Base-by-base conservation (phyloP, 2,329 filamentous ascomycete species). In the Fusarium armeniacum region DNA sequence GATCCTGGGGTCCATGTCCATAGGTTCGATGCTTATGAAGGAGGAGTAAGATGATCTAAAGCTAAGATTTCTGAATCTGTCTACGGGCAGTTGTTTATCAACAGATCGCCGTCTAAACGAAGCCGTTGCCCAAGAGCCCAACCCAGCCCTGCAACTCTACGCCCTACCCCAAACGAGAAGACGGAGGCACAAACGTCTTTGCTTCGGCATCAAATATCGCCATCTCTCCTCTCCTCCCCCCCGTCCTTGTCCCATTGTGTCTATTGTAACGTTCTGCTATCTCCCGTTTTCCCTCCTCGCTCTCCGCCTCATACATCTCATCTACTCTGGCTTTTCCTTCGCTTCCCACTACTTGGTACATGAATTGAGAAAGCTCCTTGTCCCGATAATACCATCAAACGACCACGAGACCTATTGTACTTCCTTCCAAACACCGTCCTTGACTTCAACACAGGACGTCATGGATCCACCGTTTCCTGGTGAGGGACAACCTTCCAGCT, bases 381-480 rank as follows among this genome's bases (percentile, higher is more conserved):
- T 66, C 49, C 58, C 51, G 58, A 62, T 55, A 65, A 62, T 53
- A 57, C 47, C 28, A 49, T 59, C 60, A 65, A 73, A 66, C 60
- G 62, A 59, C 58, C 62, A 70, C 72, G 66, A 73, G 63, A 69
- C 46, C 53, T 57, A 65, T 70, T 72, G 70, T 72, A 62, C 61
- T 70, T 59, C 68, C 63, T 53, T 45, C 47, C 55, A 58, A 67
- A 56, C 53, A 55, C 41, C 47, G 51, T 50, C 51, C 51, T 62
- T 72, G 47, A 49, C 69, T 63, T 62, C 58, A 64, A 50, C 57
- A 50, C 47, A 61, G 44, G 36, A 46, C 50, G 60, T 50, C 51
- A 78, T 78, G 76, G 75, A 75, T 70, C 66, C 74, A 73, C 70
- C 70, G 52, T 75, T 72, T 69, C 66, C 75, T 73, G 65, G 75